These are phyloP conservation scores for Eucalyptus pumila DNA, from an alignment of 345 rosid genomes.

Conservation along the genomic window DNA sequence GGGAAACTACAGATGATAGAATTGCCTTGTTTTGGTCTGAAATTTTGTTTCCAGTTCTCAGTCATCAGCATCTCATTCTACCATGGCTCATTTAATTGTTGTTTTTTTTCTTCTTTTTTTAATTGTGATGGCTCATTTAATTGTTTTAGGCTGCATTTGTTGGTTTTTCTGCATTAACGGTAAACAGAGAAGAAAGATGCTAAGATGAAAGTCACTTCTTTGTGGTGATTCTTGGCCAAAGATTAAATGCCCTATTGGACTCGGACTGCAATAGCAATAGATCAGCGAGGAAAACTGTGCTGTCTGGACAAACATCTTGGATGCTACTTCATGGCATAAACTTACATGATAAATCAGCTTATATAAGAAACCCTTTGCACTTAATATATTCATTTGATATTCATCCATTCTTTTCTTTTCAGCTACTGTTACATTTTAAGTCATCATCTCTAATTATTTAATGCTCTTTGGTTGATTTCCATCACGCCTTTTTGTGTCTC, in stretches of 20 bases:
- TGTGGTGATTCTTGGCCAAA: not conserved
- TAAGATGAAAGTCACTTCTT: not conserved
- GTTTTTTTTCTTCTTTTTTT: too few relatives aligned
- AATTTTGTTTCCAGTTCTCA: not conserved
- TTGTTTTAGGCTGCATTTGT: not conserved
- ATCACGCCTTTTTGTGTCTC: not conserved
- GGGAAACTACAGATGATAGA: not conserved
- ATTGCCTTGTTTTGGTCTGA: not conserved
- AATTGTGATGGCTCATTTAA: not conserved
- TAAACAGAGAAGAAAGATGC: not conserved
- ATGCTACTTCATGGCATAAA: not conserved
- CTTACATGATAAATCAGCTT: not conserved
- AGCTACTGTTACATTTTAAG: not conserved
- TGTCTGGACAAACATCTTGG: not conserved
- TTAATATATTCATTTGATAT: not conserved
- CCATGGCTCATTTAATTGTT: not conserved
- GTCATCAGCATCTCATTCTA: not conserved
- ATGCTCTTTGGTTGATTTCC: not conserved
- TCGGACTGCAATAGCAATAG: not conserved
- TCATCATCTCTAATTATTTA: not conserved
- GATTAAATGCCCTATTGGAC: not conserved
- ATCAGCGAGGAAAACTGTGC: not conserved
- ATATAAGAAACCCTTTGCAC: not conserved
- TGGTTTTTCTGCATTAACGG: not conserved
- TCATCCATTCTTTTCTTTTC: not conserved